phyloP scores from a whole-genome alignment of 2,329 filamentous ascomycete species.

The Ascochyta fabae region DNA sequence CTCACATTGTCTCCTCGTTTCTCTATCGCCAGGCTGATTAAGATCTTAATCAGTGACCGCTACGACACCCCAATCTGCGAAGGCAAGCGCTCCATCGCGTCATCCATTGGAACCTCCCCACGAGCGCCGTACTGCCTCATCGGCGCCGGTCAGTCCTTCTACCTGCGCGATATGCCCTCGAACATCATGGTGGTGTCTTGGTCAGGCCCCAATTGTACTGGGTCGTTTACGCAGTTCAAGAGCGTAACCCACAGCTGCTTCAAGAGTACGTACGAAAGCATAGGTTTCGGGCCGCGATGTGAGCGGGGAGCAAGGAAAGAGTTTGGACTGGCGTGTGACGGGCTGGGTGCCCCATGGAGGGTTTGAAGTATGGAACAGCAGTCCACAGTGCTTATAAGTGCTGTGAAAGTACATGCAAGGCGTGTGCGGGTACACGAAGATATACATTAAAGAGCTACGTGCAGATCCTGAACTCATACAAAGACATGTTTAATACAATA shows the following conservation, averaged over 20 bases:
- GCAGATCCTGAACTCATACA: neutral
- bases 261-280: neutral
- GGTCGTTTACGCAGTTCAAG: neutral
- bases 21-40: too few species aligned
- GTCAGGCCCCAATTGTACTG: neutral
- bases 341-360: neutral
- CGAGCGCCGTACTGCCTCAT: neutral
- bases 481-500: neutral
- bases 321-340: neutral
- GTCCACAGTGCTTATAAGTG: too few species aligned
- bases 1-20: too few species aligned
- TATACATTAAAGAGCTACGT: constrained; percentile 5
- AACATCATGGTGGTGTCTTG: neutral
- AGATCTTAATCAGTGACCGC: neutral
- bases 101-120: neutral
- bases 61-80: neutral
- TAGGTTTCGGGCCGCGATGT: neutral
- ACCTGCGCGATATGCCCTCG: neutral
- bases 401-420: too few species aligned
- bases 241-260: constrained; percentile 1
- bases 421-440: too few species aligned
- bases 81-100: neutral
- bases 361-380: neutral
- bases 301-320: neutral
- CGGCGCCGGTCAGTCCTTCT: neutral